Evolutionary conservation across 2,329 filamentous ascomycete species (phyloP), one percentile per base, ranked within the genome.

Genomic region (Aureobasidium musti): DNA sequence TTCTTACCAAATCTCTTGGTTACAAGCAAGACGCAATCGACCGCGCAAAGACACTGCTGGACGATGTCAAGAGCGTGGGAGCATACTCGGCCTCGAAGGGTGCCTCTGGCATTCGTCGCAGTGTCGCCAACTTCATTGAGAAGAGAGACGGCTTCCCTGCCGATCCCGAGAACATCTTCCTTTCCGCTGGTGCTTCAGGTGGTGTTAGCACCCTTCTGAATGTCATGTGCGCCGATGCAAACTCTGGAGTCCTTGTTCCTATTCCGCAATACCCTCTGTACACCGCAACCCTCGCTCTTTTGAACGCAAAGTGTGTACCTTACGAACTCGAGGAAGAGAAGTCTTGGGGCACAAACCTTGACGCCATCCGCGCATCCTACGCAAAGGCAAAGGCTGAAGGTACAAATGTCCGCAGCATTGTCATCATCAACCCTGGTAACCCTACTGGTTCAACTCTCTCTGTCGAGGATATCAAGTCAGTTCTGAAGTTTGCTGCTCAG

Each of bases 221-320:
- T 80, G 84, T 96, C 76, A 91, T 99, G 77, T 96, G 92, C 81
- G 86, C 91, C 63, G 83, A 83, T 63, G 86, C 89, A 60, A 84
- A 90, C 68, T 90, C 90, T 5, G 95, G 95, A 68, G 86, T 99
- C 66, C 87, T 99, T 69, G 89, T 98, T 23, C 95, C 94, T 28
- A 98, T 99, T 72, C 95, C 95, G 7, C 95, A 99, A 80, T 99
- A 99, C 79, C 95, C 95, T 28, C 89, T 99, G 57, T 99, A 99
- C 82, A 98, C 94, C 10, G 95, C 95, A 30, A 95, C 93, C 0
- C 86, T 99, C 69, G 83, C 92, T 63, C 81, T 99, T 54, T 85
- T 98, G 68, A 86, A 97, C 78, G 91, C 94, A 63, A 87, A 86
- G 67, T 91, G 89, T 75, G 95, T 99, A 33, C 94, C 95, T 43